Evolutionary conservation across 2,329 filamentous ascomycete species (phyloP), one percentile per base, ranked within the genome.

Genomic region (Fusarium tricinctum): DNA sequence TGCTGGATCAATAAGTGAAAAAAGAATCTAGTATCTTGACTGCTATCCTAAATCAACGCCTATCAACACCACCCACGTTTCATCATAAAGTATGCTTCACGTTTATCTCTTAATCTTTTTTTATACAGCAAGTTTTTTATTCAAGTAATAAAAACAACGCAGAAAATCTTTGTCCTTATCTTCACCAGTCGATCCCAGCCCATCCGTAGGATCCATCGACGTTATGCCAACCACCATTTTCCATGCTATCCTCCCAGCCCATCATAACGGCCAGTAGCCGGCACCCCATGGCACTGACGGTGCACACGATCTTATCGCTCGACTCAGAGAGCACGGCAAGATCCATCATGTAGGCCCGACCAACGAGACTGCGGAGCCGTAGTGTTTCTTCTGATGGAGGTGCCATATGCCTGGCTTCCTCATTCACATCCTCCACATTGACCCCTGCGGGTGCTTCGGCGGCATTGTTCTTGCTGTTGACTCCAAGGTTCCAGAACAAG

Each of bases 231-330:
- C 84, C 82, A 2, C 83, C 84, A 19, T 83, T 78, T 33, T 82
- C 81, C 63, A 93, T 84, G 7, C 86, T 88, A 30, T 83, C 84
- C 38, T 94, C 90, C 92, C 92, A 94, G 1, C 93, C 93, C 88
- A 96, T 89, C 90, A 97, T 94, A 40, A 97, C 92, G 3, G 88
- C 93, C 65, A 97, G 77, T 53, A 97, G 74, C 22, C 92, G 86
- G 77, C 93, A 97, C 1, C 88, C 88, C 79, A 85, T 87, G 33
- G 89, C 88, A 71, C 90, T 92, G 23, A 94, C 90, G 4, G 89
- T 91, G 74, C 93, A 97, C 2, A 97, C 85, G 9, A 96, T 84
- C 14, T 83, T 85, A 76, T 96, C 92, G 56, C 86, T 88, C 17
- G 88, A 86, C 28, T 85, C 83, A 0, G 89, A 87, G 44, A 97